Conservation (phyloP, 2,329 filamentous ascomycete species). For the Sphaerulina vaccinii region DNA sequence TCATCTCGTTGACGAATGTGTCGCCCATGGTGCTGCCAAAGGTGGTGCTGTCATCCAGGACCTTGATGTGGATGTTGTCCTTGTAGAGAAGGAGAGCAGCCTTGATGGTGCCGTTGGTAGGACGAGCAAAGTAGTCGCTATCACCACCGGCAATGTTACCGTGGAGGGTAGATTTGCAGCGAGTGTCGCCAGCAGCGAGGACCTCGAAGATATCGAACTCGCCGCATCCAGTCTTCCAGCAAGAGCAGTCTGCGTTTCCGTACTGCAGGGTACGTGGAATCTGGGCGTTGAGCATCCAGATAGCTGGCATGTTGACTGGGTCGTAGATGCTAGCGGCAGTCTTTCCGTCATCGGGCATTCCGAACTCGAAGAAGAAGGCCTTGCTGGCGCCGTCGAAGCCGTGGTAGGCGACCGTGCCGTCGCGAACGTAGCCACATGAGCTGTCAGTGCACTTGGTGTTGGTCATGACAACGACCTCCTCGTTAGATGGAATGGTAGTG, state of each 20-base stretch:
- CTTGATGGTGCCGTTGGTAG: conserved; percentile 59
- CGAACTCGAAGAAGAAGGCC: conserved; percentile 71
- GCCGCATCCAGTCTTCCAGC: conserved; percentile 69
- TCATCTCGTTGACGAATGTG: conserved; percentile 38
- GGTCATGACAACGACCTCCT: conserved; percentile 54
- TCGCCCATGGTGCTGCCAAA: conserved; percentile 39
- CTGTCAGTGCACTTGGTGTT: conserved; percentile 48
- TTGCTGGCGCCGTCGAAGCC: conserved; percentile 70
- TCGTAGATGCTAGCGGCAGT: conserved; percentile 42
- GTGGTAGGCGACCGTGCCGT: conserved; percentile 51
- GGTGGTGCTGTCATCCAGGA: conserved; percentile 41
- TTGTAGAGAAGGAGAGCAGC: conserved; percentile 63
- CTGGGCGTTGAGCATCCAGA: conserved; percentile 73
- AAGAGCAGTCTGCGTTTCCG: conserved; percentile 62
- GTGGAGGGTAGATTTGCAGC: conserved; percentile 71
- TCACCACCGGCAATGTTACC: conserved; percentile 61
- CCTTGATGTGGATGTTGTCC: conserved; percentile 57
- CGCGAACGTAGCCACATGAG: conserved; percentile 41
- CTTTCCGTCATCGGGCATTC: conserved; percentile 64
- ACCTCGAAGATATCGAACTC: conserved; percentile 77
- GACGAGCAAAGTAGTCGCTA: conserved; percentile 70
- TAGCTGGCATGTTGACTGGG: conserved; percentile 64
- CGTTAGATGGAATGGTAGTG: conserved; percentile 48
- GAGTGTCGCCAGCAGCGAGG: conserved; percentile 62
- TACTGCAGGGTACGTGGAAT: conserved; percentile 72